Evolutionary conservation across 352 stramenopile genomes (phyloP), one percentile per base, ranked within the genome.

Genomic region (Pythium graminicola): DNA sequence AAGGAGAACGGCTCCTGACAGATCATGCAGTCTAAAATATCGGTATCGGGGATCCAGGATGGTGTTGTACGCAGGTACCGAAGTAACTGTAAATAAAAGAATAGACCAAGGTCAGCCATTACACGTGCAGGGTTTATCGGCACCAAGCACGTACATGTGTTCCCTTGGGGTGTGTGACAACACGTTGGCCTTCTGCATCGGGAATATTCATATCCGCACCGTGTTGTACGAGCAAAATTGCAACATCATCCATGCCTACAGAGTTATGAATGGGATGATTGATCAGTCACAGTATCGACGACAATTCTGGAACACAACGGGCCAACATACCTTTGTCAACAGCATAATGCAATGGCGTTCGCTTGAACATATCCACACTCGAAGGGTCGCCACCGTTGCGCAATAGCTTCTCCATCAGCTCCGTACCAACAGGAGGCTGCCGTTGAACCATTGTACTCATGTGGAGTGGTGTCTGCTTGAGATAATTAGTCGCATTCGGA

Each of bases 381-480:
- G 70, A 65, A 1, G 76, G 69, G 26, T 86, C 73, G 6, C 66
- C 75, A 4, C 67, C 71, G 52, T 86, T 70, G 4, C 74, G 68
- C 43, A 91, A 41, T 3, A 91, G 61, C 9, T 74, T 87, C 41
- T 79, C 64, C 61, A 86, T 76, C 24, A 88, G 47, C 62, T 81
- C 67, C 11, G 55, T 62, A 46, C 63, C 71, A 24, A 68, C 70
- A 3, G 52, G 50, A 1, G 66, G 68, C 6, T 61, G 69, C 3
- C 81, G 69, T 32, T 84, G 83, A 24, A 86, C 72, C 73, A 92
- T 85, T 3, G 72, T 60, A 41, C 74, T 85, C 17, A 92, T 44
- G 51, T 92, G 81, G 20, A 92, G 64, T 4, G 81, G 72, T 1
- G 79, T 88, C 58, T 87, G 79, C 49, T 85, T 85, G 14, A 87